Evolutionary conservation across 2,329 filamentous ascomycete species (phyloP).

Genomic region (Annulohypoxylon truncatum): DNA sequence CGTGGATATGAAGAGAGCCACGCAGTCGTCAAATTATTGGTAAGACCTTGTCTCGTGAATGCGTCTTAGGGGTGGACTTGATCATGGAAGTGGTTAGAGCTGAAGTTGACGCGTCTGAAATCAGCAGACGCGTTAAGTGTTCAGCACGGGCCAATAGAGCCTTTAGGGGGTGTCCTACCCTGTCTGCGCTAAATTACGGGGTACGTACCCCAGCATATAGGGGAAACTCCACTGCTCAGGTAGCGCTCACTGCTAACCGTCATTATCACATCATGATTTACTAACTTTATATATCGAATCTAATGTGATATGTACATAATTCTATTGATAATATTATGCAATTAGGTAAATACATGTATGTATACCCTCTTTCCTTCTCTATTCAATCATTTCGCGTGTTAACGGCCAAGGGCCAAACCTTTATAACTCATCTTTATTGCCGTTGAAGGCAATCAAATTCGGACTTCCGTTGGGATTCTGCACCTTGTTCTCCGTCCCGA

Average conservation of each 20-base stretch:
- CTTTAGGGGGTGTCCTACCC: constrained; percentile 18
- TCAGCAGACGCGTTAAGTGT: constrained; percentile 39
- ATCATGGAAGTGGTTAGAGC: constrained; percentile 10
- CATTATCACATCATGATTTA: neutral
- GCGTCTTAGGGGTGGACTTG: neutral
- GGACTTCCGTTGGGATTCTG: constrained; percentile 40
- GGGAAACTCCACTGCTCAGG: neutral
- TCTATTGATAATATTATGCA: neutral
- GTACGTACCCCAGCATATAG: neutral
- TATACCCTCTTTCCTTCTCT: neutral
- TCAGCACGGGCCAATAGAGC: constrained; percentile 31
- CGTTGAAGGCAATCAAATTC: constrained; percentile 47
- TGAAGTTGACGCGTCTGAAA: constrained; percentile 30
- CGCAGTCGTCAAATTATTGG: constrained; percentile 6
- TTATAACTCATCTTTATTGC: constrained; percentile 37
- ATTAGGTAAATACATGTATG: too few species aligned
- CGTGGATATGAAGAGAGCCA: neutral
- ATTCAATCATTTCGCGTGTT: neutral
- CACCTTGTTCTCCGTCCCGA: constrained; percentile 43
- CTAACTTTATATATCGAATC: neutral
- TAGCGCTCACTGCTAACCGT: neutral
- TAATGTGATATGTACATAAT: neutral
- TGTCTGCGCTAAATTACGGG: constrained; percentile 3
- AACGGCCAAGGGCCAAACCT: neutral
- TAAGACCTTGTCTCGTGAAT: constrained; percentile 2